Evolutionary conservation across 192 early-diverging fungal species (phyloP).

Genomic region (Backusella circina): DNA sequence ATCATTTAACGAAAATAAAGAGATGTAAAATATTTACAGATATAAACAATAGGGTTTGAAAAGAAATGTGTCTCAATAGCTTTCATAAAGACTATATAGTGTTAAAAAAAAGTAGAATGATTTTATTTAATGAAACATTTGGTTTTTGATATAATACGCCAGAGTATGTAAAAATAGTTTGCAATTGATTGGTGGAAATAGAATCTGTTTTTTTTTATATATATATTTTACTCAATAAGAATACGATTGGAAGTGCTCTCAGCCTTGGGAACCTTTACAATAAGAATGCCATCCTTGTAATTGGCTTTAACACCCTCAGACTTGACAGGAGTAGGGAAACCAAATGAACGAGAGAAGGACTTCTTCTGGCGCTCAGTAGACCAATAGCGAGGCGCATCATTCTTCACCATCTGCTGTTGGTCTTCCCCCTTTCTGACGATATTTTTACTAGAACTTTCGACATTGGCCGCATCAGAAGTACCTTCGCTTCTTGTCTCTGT

Average conservation of each 20-base stretch:
- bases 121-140: neutral
- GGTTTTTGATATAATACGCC: neutral
- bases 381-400: conserved; percentile 20
- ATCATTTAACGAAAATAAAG: too few species aligned
- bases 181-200: neutral
- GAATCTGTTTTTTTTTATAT: neutral
- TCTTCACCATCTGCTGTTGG: neutral
- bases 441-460: neutral
- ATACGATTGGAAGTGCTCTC: conserved; percentile 8
- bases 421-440: neutral
- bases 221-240: conserved; percentile 9
- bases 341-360: conserved; percentile 18
- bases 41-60: too few species aligned
- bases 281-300: conserved; percentile 20
- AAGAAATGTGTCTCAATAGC: too few species aligned
- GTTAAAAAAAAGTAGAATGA: too few species aligned
- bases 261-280: conserved; percentile 14
- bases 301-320: conserved; percentile 11
- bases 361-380: conserved; percentile 10
- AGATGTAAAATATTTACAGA: too few species aligned
- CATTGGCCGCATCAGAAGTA: neutral
- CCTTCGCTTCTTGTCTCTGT: neutral
- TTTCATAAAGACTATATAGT: too few species aligned
- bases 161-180: neutral
- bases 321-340: conserved; percentile 12